Evolutionary conservation across 2,329 filamentous ascomycete genomes (phyloP).

Genomic region (Rachicladosporium sp.): DNA sequence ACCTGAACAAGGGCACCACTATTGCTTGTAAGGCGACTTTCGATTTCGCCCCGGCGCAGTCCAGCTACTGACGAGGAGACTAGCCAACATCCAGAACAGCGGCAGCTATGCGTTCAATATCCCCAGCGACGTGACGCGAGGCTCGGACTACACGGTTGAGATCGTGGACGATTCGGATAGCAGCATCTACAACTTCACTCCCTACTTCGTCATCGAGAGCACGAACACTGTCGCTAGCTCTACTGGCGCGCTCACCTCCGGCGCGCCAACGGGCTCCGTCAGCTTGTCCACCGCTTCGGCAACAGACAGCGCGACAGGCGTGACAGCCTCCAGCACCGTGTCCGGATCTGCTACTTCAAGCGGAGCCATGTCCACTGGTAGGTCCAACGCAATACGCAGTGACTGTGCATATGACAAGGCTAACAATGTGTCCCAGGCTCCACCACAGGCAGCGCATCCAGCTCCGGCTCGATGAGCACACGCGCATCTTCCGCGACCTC

Average conservation of each 20-base stretch:
- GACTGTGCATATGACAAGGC: too few species aligned
- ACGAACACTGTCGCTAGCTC: conserved; percentile 25
- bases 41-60: not conserved
- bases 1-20: conserved; percentile 21
- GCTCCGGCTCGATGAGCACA: too few species aligned
- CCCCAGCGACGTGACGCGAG: conserved; percentile 27
- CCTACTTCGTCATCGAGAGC: conserved; percentile 38
- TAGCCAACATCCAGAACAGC: conserved; percentile 37
- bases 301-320: conserved; percentile 16
- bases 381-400: too few species aligned
- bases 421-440: too few species aligned
- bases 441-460: too few species aligned
- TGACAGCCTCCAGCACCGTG: conserved; percentile 11
- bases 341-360: too few species aligned
- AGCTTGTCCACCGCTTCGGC: conserved; percentile 15
- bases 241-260: conserved; percentile 18
- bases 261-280: conserved; percentile 19
- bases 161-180: conserved; percentile 38
- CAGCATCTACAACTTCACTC: conserved; percentile 38
- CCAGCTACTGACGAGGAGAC: conserved; percentile 6
- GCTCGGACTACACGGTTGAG: conserved; percentile 40
- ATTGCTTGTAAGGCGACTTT: conserved; percentile 18
- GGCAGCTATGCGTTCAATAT: conserved; percentile 39
- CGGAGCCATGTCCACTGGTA: too few species aligned
- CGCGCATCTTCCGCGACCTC: too few species aligned